Evolutionary conservation across 2,329 filamentous ascomycete species (phyloP).

Genomic region (Acephala macrosclerotiorum): DNA sequence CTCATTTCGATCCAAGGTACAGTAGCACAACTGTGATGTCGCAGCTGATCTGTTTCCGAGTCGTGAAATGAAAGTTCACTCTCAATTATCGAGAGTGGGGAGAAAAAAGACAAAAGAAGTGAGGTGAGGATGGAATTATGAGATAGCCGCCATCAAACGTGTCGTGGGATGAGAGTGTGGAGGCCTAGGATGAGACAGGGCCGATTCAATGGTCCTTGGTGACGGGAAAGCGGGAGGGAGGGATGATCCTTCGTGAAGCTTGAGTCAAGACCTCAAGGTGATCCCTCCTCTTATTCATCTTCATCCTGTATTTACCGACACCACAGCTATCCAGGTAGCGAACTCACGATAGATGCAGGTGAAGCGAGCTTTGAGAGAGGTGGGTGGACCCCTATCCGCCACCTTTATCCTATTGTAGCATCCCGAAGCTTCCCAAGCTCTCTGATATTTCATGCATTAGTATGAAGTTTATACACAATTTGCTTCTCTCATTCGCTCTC

Average conservation of each 20-base stretch:
- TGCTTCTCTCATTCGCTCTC: neutral
- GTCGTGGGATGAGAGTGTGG: neutral
- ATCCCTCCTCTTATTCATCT: neutral
- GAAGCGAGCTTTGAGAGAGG: neutral
- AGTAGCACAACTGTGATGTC: too few species aligned
- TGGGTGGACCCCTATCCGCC: neutral
- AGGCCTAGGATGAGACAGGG: neutral
- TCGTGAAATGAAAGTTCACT: neutral
- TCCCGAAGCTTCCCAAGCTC: neutral
- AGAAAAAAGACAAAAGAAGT: too few species aligned
- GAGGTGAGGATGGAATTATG: neutral
- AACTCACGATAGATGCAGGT: neutral
- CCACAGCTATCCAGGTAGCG: too few species aligned
- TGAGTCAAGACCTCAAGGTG: neutral
- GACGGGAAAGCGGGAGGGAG: neutral
- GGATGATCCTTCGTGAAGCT: neutral
- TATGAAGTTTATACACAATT: neutral
- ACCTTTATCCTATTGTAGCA: too few species aligned
- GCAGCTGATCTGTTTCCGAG: too few species aligned
- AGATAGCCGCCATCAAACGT: neutral
- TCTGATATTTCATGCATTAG: conserved; percentile 9
- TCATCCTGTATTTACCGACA: too few species aligned
- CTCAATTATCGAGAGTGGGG: neutral
- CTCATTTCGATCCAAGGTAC: too few species aligned
- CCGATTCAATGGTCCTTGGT: neutral